Conservation (phyloP, 2,329 filamentous ascomycete genomes). For the Monilinia laxa region DNA sequence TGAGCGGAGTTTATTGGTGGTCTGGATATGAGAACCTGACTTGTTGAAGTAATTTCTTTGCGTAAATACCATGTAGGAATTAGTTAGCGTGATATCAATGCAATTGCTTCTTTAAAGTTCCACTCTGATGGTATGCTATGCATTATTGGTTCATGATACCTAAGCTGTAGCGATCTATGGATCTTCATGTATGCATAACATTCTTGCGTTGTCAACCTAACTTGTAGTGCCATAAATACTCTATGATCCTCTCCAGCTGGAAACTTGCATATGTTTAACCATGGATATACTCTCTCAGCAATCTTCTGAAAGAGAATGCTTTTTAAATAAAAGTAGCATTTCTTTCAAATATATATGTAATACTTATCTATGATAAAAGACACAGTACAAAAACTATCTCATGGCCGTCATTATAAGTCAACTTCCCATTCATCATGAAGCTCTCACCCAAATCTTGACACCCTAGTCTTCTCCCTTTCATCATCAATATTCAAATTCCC, state of each 20-base stretch:
- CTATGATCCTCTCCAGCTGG: neutral
- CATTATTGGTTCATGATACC: too few species aligned
- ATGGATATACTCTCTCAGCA: neutral
- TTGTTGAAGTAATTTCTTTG: neutral
- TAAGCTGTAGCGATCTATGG: neutral
- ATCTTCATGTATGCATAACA: neutral
- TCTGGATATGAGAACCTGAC: neutral
- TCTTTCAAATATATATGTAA: neutral
- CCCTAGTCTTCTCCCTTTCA: neutral
- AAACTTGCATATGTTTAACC: neutral
- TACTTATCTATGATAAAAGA: neutral
- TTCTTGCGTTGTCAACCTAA: too few species aligned
- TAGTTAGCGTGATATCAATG: neutral
- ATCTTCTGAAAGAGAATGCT: neutral
- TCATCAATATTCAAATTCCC: neutral
- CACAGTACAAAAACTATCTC: neutral
- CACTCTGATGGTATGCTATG: neutral
- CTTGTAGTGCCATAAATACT: neutral
- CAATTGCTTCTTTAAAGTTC: neutral
- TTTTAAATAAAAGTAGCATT: neutral
- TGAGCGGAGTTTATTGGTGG: neutral
- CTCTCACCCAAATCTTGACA: neutral
- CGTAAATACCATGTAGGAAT: neutral
- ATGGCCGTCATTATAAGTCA: neutral
- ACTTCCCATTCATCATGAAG: neutral